These are phyloP conservation scores for Arxiozyma heterogenica DNA, from an alignment of 1,139 yeast species.

Conservation along the genomic window DNA sequence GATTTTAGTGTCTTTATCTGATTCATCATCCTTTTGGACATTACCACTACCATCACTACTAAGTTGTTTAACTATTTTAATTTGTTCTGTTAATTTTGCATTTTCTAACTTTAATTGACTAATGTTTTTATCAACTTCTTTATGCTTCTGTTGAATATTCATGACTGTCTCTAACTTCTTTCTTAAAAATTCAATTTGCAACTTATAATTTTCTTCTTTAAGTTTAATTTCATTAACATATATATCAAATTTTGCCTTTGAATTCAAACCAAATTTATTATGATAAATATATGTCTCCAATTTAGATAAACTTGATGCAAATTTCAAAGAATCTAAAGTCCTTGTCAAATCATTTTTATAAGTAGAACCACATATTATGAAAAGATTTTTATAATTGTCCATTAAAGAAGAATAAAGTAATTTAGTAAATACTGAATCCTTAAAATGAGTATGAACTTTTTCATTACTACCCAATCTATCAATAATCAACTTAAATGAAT, in stretches of 20 bases:
- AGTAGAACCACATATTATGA: slow-evolving; percentile 74
- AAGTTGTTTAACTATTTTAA: slow-evolving; percentile 24
- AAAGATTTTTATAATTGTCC: slow-evolving; percentile 75
- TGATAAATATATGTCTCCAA: slow-evolving; percentile 62
- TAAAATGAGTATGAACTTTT: slow-evolving; percentile 46
- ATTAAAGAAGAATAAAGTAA: slow-evolving; percentile 79
- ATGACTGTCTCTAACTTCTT: slow-evolving; percentile 33
- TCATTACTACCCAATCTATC: slow-evolving; percentile 59
- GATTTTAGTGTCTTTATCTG: background rate
- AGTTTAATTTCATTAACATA: slow-evolving; percentile 43
- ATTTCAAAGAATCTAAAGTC: slow-evolving; percentile 68
- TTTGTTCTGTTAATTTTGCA: slow-evolving; percentile 38
- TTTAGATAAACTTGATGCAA: slow-evolving; percentile 70
- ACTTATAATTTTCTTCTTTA: slow-evolving; percentile 38
- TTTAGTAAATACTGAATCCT: slow-evolving; percentile 78
- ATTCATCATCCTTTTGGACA: slow-evolving; percentile 11
- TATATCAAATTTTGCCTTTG: slow-evolving; percentile 41
- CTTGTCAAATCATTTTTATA: slow-evolving; percentile 52
- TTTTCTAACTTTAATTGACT: slow-evolving; percentile 38
- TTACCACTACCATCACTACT: background rate
- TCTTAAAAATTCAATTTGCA: slow-evolving; percentile 43
- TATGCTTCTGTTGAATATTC: slow-evolving; percentile 24
- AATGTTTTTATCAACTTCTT: slow-evolving; percentile 36
- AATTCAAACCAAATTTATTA: slow-evolving; percentile 54
- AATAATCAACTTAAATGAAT: slow-evolving; percentile 74